A percentile compares a stretch with the other conserved stretches of the same genome.
Evolutionary conservation across 1,139 yeast species (phyloP).

Genomic region (Geotrichum bryndzae): DNA sequence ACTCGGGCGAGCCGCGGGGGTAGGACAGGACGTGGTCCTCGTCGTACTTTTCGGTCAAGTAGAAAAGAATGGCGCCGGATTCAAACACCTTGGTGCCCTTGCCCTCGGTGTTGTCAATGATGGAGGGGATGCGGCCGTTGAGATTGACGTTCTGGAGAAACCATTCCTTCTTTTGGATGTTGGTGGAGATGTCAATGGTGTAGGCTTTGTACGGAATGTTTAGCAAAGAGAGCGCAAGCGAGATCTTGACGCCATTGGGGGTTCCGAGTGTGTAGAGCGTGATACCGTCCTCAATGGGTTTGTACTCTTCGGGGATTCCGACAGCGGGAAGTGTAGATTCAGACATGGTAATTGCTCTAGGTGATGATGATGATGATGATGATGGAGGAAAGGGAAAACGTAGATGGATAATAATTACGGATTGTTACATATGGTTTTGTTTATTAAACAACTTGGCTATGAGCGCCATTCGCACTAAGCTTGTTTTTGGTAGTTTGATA

Average conservation of each 20-base stretch:
- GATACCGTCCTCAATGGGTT: slow-evolving; percentile 21
- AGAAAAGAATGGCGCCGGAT: slow-evolving; percentile 54
- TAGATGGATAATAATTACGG: too few relatives aligned
- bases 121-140: slow-evolving; percentile 57
- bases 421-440: too few relatives aligned
- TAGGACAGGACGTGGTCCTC: slow-evolving; percentile 46
- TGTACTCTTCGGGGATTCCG: slow-evolving; percentile 30
- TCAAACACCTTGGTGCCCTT: slow-evolving; percentile 37
- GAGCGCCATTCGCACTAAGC: too few relatives aligned
- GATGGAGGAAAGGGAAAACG: too few relatives aligned
- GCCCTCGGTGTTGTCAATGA: slow-evolving; percentile 41
- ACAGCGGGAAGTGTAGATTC: background rate
- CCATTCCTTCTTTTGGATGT: slow-evolving; percentile 49
- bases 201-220: slow-evolving; percentile 44
- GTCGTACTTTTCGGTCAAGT: slow-evolving; percentile 54
- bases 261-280: slow-evolving; percentile 46
- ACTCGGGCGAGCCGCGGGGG: slow-evolving; percentile 41
- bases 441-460: too few relatives aligned
- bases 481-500: too few relatives aligned
- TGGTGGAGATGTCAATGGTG: slow-evolving; percentile 39
- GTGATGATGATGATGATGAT: too few relatives aligned
- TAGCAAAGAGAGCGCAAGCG: slow-evolving; percentile 46
- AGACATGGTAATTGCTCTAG: background rate
- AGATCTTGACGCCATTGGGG: slow-evolving; percentile 52
- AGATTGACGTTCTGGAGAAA: slow-evolving; percentile 47